Evolutionary conservation across 306 rosid genomes (phyloP).

Genomic region (Psophocarpus tetragonolobus): DNA sequence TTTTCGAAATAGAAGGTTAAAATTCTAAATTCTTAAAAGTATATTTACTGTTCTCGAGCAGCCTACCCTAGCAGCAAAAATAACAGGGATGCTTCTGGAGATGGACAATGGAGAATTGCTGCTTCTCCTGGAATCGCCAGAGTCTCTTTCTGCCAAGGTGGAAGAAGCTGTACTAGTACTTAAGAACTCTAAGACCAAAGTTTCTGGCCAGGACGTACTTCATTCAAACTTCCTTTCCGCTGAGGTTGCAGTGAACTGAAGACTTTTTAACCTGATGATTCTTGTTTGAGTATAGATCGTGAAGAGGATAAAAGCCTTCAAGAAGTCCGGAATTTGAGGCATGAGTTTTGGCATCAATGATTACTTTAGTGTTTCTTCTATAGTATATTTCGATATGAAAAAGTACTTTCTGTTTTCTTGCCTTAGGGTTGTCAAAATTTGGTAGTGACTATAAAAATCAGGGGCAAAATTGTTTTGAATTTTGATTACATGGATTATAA

Average conservation of each 20-base stretch:
- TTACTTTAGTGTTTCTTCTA: constrained; percentile 21
- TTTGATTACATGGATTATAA: constrained; percentile 24
- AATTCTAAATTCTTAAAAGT: constrained; percentile 5
- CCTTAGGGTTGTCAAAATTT: constrained; percentile 32
- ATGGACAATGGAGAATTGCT: constrained; percentile 87
- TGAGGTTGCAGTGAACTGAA: constrained; percentile 77
- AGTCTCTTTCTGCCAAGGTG: constrained; percentile 69
- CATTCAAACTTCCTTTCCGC: constrained; percentile 66
- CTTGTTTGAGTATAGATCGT: constrained; percentile 24
- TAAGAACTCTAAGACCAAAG: constrained; percentile 59
- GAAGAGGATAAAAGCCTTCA: constrained; percentile 32
- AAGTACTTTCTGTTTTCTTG: constrained; percentile 20
- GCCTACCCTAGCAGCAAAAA: constrained; percentile 76
- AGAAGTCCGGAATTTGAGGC: constrained; percentile 30
- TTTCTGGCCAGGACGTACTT: constrained; percentile 63
- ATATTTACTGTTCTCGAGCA: constrained; percentile 39
- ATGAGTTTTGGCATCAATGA: constrained; percentile 33
- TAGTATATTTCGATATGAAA: constrained; percentile 30
- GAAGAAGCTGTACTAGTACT: constrained; percentile 86
- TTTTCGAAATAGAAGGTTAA: neutral
- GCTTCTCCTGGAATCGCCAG: constrained; percentile 78
- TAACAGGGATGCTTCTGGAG: constrained; percentile 95
- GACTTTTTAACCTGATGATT: constrained; percentile 11
- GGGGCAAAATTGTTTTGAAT: constrained; percentile 19
- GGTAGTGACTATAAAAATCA: constrained; percentile 28